Conservation (phyloP, 2,329 filamentous ascomycete genomes). For the Thelonectria discophora region DNA sequence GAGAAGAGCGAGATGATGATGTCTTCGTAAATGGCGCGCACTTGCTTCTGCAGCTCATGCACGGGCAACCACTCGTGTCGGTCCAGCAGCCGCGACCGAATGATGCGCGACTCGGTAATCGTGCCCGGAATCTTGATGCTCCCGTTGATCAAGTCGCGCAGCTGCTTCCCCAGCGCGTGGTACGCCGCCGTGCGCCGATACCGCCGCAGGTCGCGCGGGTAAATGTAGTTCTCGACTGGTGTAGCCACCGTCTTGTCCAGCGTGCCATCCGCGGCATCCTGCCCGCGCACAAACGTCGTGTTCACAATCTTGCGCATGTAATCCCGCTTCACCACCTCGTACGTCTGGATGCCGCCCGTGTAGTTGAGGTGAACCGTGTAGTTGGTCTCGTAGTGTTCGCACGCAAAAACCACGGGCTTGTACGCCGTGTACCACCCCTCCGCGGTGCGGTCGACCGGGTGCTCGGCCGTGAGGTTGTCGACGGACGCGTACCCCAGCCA, state of each 20-base stretch:
- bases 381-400: conserved; percentile 35
- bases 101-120: conserved; percentile 9
- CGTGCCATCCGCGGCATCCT: conserved; percentile 24
- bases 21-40: conserved; percentile 34
- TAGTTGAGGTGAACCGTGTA: conserved; percentile 36
- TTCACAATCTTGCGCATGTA: conserved; percentile 33
- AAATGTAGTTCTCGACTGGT: conserved; percentile 32
- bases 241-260: conserved; percentile 29
- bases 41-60: conserved; percentile 21
- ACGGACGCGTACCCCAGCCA: conserved; percentile 21
- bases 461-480: conserved; percentile 8
- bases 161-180: conserved; percentile 29
- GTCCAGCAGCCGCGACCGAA: conserved; percentile 33
- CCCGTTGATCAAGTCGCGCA: conserved; percentile 32
- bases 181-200: conserved; percentile 34
- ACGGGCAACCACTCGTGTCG: conserved; percentile 29
- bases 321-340: conserved; percentile 29
- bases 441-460: conserved; percentile 7
- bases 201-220: conserved; percentile 20
- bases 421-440: conserved; percentile 32
- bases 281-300: conserved; percentile 24
- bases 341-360: conserved; percentile 24
- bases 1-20: conserved; percentile 37
- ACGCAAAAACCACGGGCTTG: conserved; percentile 34
- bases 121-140: conserved; percentile 27